A percentile compares a stretch with the other conserved stretches of the same genome.
Evolutionary conservation across 148 eudicot species (phyloP).

Genomic region (Rhododendron mucronatum): DNA sequence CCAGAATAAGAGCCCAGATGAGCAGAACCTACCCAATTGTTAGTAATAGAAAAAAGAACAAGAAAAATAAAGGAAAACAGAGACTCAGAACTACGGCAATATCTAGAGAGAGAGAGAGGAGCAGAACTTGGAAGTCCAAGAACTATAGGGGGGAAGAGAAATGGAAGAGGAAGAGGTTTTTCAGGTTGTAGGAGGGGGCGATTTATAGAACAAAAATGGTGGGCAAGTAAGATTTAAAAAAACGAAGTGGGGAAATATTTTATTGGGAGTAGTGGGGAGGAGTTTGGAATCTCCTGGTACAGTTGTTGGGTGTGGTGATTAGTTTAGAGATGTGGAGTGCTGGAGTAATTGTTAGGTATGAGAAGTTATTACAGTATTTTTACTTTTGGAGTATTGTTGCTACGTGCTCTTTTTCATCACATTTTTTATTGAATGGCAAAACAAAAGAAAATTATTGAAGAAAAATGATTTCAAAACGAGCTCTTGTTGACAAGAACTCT

Average conservation of each 20-base stretch:
- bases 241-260: not conserved
- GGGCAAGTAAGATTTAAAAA: not conserved
- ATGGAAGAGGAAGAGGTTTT: conserved; percentile 3
- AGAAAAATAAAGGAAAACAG: not conserved
- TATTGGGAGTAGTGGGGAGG: not conserved
- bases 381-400: no score
- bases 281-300: conserved; percentile 10
- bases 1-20: not conserved
- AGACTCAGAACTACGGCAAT: conserved; percentile 1
- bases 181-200: conserved; percentile 10
- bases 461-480: no score
- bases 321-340: no score
- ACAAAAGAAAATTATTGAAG: no score
- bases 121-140: not conserved
- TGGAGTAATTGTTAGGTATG: no score
- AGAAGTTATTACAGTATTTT: no score
- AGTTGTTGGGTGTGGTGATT: not conserved
- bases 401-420: no score
- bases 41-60: not conserved
- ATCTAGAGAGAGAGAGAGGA: not conserved
- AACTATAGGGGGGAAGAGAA: not conserved
- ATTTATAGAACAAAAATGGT: conserved; percentile 24
- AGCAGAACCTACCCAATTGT: conserved; percentile 8
- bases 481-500: no score
- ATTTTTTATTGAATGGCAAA: no score